Evolutionary conservation across 441 rosid genomes (phyloP).

Genomic region (Hura crepitans): DNA sequence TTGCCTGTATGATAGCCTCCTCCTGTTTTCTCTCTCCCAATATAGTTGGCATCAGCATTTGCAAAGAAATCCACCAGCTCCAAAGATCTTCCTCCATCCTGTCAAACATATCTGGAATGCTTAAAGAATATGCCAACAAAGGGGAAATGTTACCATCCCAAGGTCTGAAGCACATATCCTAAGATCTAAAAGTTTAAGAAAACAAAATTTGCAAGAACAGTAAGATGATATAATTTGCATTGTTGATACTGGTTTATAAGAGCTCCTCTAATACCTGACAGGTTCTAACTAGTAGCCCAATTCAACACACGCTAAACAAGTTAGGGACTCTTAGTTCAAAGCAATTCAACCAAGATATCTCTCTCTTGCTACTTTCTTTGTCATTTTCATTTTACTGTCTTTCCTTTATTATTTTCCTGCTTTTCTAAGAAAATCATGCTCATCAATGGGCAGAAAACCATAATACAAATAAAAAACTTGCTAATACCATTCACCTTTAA

Average conservation of each 20-base stretch:
- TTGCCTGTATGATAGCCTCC: slow-evolving; percentile 39
- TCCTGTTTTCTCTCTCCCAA: slow-evolving; percentile 42
- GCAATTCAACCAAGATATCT: background rate
- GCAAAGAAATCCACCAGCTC: slow-evolving; percentile 81
- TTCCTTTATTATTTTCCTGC: background rate
- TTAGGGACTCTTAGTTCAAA: background rate
- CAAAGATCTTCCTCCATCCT: slow-evolving; percentile 59
- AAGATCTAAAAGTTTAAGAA: background rate
- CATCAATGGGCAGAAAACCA: background rate
- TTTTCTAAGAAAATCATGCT: background rate
- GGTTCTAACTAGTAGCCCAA: background rate
- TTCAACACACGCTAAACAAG: background rate
- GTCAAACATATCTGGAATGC: slow-evolving; percentile 24
- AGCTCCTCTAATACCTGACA: background rate
- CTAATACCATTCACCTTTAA: background rate
- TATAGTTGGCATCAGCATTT: slow-evolving; percentile 52
- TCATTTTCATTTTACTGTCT: background rate
- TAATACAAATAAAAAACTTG: background rate
- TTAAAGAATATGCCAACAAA: slow-evolving; percentile 19
- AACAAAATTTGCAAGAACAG: background rate
- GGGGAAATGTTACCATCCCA: slow-evolving; percentile 4
- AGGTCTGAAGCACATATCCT: background rate
- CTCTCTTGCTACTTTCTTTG: background rate
- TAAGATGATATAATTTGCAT: background rate
- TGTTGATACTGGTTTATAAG: background rate